Evolutionary conservation across 495 filamentous ascomycete genomes (phyloP).

Genomic region (Penicillium ucsense): DNA sequence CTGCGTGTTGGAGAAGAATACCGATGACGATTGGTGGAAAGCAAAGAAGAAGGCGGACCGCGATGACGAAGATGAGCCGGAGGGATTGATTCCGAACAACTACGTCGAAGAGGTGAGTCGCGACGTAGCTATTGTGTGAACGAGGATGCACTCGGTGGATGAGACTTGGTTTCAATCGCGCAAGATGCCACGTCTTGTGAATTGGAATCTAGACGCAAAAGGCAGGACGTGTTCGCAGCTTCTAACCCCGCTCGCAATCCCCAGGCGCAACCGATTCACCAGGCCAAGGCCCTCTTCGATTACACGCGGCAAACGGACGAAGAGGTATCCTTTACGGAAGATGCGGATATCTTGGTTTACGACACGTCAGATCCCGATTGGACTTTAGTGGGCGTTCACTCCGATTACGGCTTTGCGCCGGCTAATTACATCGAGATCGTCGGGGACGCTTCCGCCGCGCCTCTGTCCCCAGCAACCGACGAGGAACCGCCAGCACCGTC

Average conservation of each 20-base stretch:
- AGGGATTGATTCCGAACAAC: slow-evolving; percentile 88
- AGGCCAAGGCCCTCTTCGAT: slow-evolving; percentile 85
- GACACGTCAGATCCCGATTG: slow-evolving; percentile 92
- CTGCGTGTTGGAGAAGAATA: slow-evolving; percentile 82
- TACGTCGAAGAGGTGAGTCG: slow-evolving; percentile 83
- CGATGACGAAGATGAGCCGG: slow-evolving; percentile 90
- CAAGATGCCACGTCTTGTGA: too few relatives aligned
- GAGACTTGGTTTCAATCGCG: too few relatives aligned
- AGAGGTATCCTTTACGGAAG: slow-evolving; percentile 91
- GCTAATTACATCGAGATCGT: slow-evolving; percentile 86
- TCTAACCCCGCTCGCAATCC: not conserved
- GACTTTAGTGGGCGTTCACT: slow-evolving; percentile 79
- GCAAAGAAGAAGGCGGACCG: slow-evolving; percentile 90
- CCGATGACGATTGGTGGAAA: slow-evolving; percentile 95
- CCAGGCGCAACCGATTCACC: slow-evolving; percentile 60
- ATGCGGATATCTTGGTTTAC: slow-evolving; percentile 72
- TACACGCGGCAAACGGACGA: slow-evolving; percentile 97
- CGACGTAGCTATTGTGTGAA: too few relatives aligned
- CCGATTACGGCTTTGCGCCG: slow-evolving; percentile 92
- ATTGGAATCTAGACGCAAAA: too few relatives aligned
- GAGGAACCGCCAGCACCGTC: slow-evolving; percentile 24
- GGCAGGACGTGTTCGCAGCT: slow-evolving; percentile 1
- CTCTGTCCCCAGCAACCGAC: slow-evolving; percentile 16
- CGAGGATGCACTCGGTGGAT: too few relatives aligned
- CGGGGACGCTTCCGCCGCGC: slow-evolving; percentile 21